A percentile compares a stretch with the other conserved stretches of the same genome.
These are phyloP conservation scores for Apophysomyces trapeziformis DNA, from an alignment of 371 early-diverging fungal species.

Conservation along the genomic window DNA sequence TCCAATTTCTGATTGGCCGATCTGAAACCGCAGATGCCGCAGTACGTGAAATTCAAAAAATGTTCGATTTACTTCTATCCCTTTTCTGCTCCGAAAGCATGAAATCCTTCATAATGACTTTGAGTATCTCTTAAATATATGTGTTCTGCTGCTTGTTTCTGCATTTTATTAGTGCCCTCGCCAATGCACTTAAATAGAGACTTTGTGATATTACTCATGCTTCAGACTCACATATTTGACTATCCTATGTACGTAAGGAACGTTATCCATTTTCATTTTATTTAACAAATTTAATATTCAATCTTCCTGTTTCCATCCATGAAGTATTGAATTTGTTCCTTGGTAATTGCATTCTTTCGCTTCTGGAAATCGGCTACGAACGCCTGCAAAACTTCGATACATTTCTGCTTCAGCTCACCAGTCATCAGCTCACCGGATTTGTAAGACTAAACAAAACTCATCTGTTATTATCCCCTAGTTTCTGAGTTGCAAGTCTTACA, in stretches of 20 bases:
- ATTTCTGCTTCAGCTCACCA: conserved; percentile 92
- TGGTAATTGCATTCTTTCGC: conserved; percentile 68
- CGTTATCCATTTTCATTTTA: not conserved
- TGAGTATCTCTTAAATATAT: too few relatives aligned
- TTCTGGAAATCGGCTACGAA: conserved; percentile 91
- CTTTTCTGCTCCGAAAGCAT: too few relatives aligned
- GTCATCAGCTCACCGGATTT: conserved; percentile 89
- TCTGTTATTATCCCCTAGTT: not conserved
- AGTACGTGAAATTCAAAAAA: too few relatives aligned
- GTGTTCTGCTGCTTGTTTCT: too few relatives aligned
- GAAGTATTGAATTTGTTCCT: conserved; percentile 65
- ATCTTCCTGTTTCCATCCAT: conserved; percentile 64
- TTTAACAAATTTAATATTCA: conserved; percentile 23
- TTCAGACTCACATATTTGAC: too few relatives aligned
- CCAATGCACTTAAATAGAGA: too few relatives aligned
- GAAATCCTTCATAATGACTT: too few relatives aligned
- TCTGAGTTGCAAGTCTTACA: conserved; percentile 27
- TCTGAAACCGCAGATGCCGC: too few relatives aligned
- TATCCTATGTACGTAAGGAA: not conserved
- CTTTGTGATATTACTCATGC: too few relatives aligned
- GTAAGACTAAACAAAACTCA: conserved; percentile 60
- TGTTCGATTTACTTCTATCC: too few relatives aligned
- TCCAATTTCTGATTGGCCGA: too few relatives aligned
- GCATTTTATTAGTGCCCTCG: too few relatives aligned
- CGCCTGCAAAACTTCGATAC: conserved; percentile 87